Evolutionary conservation across 148 eudicot genomes (phyloP).

Genomic region (Camellia granthamiana): DNA sequence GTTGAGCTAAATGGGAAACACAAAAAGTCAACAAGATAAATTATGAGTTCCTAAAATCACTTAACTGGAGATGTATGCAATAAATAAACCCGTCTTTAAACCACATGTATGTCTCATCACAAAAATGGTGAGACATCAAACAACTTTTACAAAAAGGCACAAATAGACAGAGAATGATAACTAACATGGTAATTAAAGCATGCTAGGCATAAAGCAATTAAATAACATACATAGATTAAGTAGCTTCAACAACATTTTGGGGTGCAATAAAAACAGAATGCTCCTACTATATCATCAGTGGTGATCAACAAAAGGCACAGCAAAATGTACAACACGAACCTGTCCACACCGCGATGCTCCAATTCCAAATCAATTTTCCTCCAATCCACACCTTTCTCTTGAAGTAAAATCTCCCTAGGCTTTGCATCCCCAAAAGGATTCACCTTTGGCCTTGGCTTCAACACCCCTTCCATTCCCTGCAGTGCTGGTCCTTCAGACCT

Average conservation of each 20-base stretch:
- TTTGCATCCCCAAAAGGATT: slow-evolving; percentile 99
- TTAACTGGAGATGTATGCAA: background rate
- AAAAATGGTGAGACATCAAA: too few species aligned
- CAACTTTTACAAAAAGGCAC: background rate
- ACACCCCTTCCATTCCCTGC: slow-evolving; percentile 31
- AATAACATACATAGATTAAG: background rate
- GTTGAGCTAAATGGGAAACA: too few species aligned
- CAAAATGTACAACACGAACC: slow-evolving; percentile 36
- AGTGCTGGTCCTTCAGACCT: slow-evolving; percentile 33
- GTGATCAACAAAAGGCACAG: slow-evolving; percentile 1
- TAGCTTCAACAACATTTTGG: background rate
- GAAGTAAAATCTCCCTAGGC: slow-evolving; percentile 88
- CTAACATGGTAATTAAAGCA: background rate
- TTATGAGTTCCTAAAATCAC: background rate
- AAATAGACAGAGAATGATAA: background rate
- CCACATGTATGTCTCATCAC: background rate
- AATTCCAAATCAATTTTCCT: slow-evolving; percentile 89
- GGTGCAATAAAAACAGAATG: background rate
- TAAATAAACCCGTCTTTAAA: background rate
- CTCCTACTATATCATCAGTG: background rate
- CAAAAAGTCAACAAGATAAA: background rate
- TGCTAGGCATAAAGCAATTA: background rate
- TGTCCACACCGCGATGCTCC: slow-evolving; percentile 67
- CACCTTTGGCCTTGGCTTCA: slow-evolving; percentile 64
- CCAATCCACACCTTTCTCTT: slow-evolving; percentile 92